Base-by-base conservation (phyloP, 345 rosid species). In the Euphorbia peplus region DNA sequence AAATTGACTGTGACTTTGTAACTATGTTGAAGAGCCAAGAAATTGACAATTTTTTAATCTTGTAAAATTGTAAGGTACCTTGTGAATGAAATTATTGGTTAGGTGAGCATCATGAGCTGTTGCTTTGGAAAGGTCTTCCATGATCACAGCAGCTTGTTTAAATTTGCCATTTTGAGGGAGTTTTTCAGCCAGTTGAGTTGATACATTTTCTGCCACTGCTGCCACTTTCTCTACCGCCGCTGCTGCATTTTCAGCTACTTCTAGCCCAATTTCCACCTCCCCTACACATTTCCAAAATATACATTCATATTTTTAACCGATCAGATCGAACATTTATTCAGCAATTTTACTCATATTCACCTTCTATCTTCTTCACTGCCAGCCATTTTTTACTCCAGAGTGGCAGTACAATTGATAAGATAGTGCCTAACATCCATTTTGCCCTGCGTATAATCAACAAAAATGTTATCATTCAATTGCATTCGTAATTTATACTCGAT, bases 81-180 rank as follows among this genome's bases (percentile, higher is more conserved):
- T 80, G 55, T 82, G 96, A 75, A 87, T 61, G 69, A 89, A 53
- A 32, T 77, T 75, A 12, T 61, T 37, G 0, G 92, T 77, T 21
- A 66, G 16, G 11, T 79, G 87, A 62, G 93, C 96, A 44, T 89
- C 91, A 1, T 86, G 82, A 14, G 87, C 91, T 21, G 90, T 64
- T 71, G 64, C 85, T 68, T 92, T 82, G 0, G 95, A 86, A 58
- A 80, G 72, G 42, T 75, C 79, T 73, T 92, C 88, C 0, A 83
- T 70, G 35, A 77, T 59, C 70, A 83, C 3, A 56, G 89, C 98
- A 9, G 83, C 82, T 47, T 86, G 75, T 74, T 87, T 85, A 2
- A 87, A 79, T 69, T 83, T 84, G 41, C 73, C 78, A 59, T 85
- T 66, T 19, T 80, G 85, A 0, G 91, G 87, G 39, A 90, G 81